These are phyloP conservation scores for Jamesozyma gamospora DNA, from an alignment of 805 yeast species.

Conservation along the genomic window DNA sequence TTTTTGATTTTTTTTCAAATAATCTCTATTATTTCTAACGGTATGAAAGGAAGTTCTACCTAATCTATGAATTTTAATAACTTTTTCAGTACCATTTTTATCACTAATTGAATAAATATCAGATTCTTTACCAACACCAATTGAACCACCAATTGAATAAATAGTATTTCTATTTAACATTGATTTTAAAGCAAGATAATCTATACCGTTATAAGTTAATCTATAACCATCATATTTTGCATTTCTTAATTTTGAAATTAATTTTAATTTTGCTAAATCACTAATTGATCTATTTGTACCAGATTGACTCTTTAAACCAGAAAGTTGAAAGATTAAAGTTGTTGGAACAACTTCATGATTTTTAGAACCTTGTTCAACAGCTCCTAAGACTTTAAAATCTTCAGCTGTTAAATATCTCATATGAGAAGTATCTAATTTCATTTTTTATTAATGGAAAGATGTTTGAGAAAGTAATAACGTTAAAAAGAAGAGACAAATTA, in stretches of 20 bases:
- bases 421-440: constrained; percentile 89
- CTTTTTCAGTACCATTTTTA: constrained; percentile 52
- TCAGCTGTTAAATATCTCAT: constrained; percentile 88
- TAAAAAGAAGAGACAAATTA: too few species aligned
- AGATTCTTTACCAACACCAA: constrained; percentile 97
- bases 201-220: constrained; percentile 81
- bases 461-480: too few species aligned
- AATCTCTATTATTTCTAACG: constrained; percentile 89
- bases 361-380: constrained; percentile 81
- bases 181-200: constrained; percentile 80
- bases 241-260: constrained; percentile 71
- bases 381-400: constrained; percentile 82
- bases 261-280: constrained; percentile 76
- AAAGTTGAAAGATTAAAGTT: constrained; percentile 64
- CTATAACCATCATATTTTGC: constrained; percentile 94
- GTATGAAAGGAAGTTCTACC: constrained; percentile 92
- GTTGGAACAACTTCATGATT: constrained; percentile 96
- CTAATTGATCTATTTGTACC: constrained; percentile 71
- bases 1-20: constrained; percentile 51
- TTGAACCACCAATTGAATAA: constrained; percentile 71
- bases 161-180: constrained; percentile 66
- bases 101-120: constrained; percentile 83
- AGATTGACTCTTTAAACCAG: constrained; percentile 65
- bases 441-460: constrained; percentile 26
- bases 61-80: constrained; percentile 81